phyloP scores from a whole-genome alignment of 1,284 basidiomycete species.

The Apiotrichum domesticum region DNA sequence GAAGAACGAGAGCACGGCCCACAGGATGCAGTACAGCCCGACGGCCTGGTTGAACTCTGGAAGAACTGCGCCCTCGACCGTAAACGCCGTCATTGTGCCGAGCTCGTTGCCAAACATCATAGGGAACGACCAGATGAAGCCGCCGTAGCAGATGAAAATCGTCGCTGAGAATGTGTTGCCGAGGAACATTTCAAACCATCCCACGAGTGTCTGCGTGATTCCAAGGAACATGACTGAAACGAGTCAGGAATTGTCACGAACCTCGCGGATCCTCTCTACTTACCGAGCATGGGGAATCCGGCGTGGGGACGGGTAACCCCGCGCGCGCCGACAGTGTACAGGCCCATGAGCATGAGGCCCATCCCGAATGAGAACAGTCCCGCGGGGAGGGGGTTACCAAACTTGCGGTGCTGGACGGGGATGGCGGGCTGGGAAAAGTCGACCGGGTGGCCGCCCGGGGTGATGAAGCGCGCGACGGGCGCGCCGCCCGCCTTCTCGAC shows the following conservation, averaged over 20 bases:
- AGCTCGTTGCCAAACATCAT: constrained; percentile 10
- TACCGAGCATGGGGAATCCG: constrained; percentile 11
- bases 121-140: constrained; percentile 14
- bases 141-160: constrained; percentile 16
- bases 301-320: constrained; percentile 8
- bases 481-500: constrained; percentile 15
- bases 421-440: constrained; percentile 22
- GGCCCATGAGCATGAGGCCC: constrained; percentile 14
- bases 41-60: constrained; percentile 13
- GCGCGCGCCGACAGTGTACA: constrained; percentile 8
- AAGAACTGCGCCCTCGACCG: constrained; percentile 12
- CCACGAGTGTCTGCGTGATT: constrained; percentile 16
- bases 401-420: constrained; percentile 22
- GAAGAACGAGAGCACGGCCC: constrained; percentile 14
- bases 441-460: constrained; percentile 22
- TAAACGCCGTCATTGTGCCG: constrained; percentile 10
- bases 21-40: constrained; percentile 13
- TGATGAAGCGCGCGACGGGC: constrained; percentile 14
- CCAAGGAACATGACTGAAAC: constrained; percentile 14
- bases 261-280: not conserved
- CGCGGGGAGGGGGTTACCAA: constrained; percentile 19
- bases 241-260: not conserved
- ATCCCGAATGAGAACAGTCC: constrained; percentile 13
- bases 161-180: constrained; percentile 20
- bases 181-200: constrained; percentile 23